Evolutionary conservation across 2,329 filamentous ascomycete species (phyloP), one percentile per base, ranked within the genome.

Genomic region (Verticillium nubilum): DNA sequence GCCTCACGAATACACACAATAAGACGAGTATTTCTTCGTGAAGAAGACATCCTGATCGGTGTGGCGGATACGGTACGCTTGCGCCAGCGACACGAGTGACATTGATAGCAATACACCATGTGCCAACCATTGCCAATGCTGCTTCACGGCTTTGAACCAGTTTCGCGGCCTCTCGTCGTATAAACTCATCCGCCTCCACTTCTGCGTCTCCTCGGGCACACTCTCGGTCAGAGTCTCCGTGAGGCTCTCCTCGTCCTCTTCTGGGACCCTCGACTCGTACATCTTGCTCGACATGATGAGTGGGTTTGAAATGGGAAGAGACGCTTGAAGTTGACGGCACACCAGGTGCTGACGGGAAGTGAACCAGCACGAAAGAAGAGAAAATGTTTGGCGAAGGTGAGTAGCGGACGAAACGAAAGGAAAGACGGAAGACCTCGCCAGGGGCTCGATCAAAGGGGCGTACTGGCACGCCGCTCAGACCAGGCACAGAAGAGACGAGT

Each of bases 11-110:
- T 61, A 68, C 77, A 62, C 70, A 80, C 78, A 79, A 57, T 74
- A 70, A 26, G 78, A 75, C 2, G 78, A 80, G 61, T 75, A 80
- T 33, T 76, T 68, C 59, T 70, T 62, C 9, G 73, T 73, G 65
- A 72, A 72, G 23, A 67, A 63, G 29, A 67, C 35, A 58, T 76
- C 74, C 17, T 67, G 64, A 62, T 69, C 72, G 5, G 70, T 66
- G n/a, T 69, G 69, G 58, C 70, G 72, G 42, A 70, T 62, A 58
- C 74, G 78, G 56, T 76, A 70, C 1, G 76, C 75, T 5, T 76
- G 64, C 4, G 72, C 70, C 58, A 79, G 78, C 9, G 79, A 66
- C 0, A 72, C 72, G 53, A 76, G 58, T 2, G 77, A 78, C 5
- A 70, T 60, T 7, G 75, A 74, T 33, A 79, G 60, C 23, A 79